Evolutionary conservation across 2,329 filamentous ascomycete genomes (phyloP).

Genomic region (Calonectria naviculata): DNA sequence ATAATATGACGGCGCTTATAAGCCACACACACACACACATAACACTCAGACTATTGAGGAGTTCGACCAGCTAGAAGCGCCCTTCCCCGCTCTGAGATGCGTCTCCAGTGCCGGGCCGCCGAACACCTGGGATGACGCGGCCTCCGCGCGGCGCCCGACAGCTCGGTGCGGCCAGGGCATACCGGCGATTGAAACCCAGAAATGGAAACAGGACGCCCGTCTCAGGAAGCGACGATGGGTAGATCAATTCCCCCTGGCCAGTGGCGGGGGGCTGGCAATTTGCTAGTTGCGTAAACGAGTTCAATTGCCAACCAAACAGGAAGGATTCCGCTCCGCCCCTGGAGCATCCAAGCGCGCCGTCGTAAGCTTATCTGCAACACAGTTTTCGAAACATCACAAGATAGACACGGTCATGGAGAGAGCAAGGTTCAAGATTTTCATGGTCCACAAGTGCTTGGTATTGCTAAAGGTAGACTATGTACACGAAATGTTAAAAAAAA

Average conservation of each 20-base stretch:
- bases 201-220: background rate
- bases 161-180: conserved; percentile 15
- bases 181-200: background rate
- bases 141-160: conserved; percentile 28
- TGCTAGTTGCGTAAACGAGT: background rate
- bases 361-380: conserved; percentile 25
- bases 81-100: background rate
- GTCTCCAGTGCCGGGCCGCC: conserved; percentile 18
- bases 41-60: background rate
- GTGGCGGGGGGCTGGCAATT: background rate
- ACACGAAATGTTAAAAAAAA: conserved; percentile 22
- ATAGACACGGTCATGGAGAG: background rate
- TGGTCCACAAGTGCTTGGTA: conserved; percentile 25
- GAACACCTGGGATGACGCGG: conserved; percentile 38
- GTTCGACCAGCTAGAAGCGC: background rate
- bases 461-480: conserved; percentile 32
- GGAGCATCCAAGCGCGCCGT: conserved; percentile 15
- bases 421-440: conserved; percentile 3
- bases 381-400: conserved; percentile 16
- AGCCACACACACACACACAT: no score
- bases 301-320: background rate
- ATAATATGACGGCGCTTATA: background rate
- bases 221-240: background rate
- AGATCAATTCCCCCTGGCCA: background rate
- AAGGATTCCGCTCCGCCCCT: background rate